A percentile compares a stretch with the other conserved stretches of the same genome.
phyloP scores from a whole-genome alignment of 345 rosid species.

The Xanthoceras sorbifolium region DNA sequence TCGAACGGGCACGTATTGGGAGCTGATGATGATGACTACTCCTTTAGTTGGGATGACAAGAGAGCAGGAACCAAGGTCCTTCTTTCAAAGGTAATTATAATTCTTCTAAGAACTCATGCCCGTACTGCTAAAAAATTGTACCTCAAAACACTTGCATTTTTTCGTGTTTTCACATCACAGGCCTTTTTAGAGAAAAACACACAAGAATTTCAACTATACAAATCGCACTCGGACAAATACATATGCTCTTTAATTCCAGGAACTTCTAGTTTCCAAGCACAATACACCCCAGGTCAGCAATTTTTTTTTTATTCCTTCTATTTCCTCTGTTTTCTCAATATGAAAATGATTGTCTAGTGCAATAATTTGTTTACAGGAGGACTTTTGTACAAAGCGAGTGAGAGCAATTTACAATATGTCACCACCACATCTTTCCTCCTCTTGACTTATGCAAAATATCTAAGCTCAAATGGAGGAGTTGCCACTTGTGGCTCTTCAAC shows the following conservation, averaged over 20 bases:
- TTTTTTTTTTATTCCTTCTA: no score
- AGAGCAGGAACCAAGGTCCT: conserved; percentile 67
- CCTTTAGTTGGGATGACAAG: conserved; percentile 85
- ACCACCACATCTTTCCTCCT: conserved; percentile 64
- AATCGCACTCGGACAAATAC: conserved; percentile 71
- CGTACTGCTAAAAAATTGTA: neutral
- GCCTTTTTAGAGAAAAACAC: conserved; percentile 51
- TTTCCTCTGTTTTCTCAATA: neutral
- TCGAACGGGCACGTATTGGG: conserved; percentile 67
- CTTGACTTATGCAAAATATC: conserved; percentile 63
- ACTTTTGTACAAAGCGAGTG: conserved; percentile 61
- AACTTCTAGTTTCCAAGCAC: conserved; percentile 57
- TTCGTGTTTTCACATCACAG: conserved; percentile 27
- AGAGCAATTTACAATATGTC: conserved; percentile 73
- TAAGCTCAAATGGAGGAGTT: conserved; percentile 40
- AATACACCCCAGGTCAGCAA: conserved; percentile 57
- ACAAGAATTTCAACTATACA: conserved; percentile 51
- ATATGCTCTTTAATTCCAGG: conserved; percentile 69
- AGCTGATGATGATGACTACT: conserved; percentile 59
- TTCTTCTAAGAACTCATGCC: neutral
- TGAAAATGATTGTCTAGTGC: no score
- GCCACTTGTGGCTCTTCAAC: conserved; percentile 46
- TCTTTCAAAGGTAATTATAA: conserved; percentile 52
- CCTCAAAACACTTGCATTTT: no score
- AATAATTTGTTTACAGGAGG: conserved; percentile 44